Percentiles rank a stretch among this genome's conserved stretches.
phyloP scores from a whole-genome alignment of 352 stramenopile species.

The Bremia lactucae region DNA sequence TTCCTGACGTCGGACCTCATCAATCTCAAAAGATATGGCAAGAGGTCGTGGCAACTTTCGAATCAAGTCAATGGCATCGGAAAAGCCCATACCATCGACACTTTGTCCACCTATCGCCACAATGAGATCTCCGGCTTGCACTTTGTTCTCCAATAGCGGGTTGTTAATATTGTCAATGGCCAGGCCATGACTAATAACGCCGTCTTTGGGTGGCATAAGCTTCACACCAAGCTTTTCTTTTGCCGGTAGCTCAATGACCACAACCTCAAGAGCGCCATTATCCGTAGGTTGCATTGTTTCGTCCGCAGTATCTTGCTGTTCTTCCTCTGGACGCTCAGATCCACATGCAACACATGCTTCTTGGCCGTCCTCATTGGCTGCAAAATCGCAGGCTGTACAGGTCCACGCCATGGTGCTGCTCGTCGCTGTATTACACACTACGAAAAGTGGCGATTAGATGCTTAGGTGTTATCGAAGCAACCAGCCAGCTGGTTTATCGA shows the following conservation, averaged over 20 bases:
- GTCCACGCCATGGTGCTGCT: constrained; percentile 37
- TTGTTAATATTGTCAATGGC: constrained; percentile 86
- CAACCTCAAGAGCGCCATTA: constrained; percentile 24
- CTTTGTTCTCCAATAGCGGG: constrained; percentile 69
- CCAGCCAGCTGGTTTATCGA: neutral
- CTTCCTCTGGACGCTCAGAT: constrained; percentile 29
- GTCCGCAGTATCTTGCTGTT: constrained; percentile 6
- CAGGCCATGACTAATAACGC: constrained; percentile 73
- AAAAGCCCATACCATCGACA: constrained; percentile 75
- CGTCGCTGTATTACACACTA: neutral
- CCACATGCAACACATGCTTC: constrained; percentile 51
- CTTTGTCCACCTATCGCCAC: constrained; percentile 71
- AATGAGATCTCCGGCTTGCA: constrained; percentile 71
- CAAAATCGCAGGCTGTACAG: constrained; percentile 52
- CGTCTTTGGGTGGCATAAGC: constrained; percentile 73
- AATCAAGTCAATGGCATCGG: constrained; percentile 74
- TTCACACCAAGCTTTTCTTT: constrained; percentile 84
- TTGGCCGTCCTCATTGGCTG: constrained; percentile 47
- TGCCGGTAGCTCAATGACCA: constrained; percentile 70
- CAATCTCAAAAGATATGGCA: constrained; percentile 77
- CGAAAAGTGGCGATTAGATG: constrained; percentile 5
- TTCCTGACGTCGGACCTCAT: constrained; percentile 45
- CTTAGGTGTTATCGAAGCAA: neutral
- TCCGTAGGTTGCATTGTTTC: constrained; percentile 1
- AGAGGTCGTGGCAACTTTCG: constrained; percentile 70